phyloP scores from a whole-genome alignment of 83 land plant genomes.

The Thuja plicata region DNA sequence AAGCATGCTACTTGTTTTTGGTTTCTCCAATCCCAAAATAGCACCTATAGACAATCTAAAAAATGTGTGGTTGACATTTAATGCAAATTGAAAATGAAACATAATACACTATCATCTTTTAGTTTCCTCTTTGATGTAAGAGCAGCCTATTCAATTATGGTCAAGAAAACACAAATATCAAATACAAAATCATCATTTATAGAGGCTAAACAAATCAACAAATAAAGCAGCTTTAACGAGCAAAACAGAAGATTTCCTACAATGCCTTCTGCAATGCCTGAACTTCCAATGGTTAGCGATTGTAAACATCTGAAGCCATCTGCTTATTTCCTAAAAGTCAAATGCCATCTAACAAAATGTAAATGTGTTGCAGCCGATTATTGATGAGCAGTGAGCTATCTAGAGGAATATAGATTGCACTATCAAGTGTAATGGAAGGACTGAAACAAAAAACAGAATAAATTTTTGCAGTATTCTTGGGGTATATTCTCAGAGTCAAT shows the following conservation, averaged over 20 bases:
- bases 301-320: neutral
- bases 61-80: neutral
- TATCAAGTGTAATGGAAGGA: neutral
- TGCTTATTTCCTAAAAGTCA: neutral
- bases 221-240: neutral
- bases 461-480: no score
- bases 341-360: neutral
- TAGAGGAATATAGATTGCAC: neutral
- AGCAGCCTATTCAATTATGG: neutral
- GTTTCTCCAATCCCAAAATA: constrained; percentile 95
- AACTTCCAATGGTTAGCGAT: neutral
- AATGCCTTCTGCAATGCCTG: neutral
- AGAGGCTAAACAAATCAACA: neutral
- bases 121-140: neutral
- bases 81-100: neutral
- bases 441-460: no score
- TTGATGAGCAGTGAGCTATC: neutral
- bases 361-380: neutral
- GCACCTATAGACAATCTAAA: constrained; percentile 47
- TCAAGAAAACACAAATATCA: neutral
- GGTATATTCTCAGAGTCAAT: no score
- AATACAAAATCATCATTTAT: neutral
- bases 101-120: neutral
- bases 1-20: constrained; percentile 72
- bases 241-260: neutral